phyloP scores from a whole-genome alignment of 1,139 yeast genomes.

The Sugiyamaella grinbergsii region DNA sequence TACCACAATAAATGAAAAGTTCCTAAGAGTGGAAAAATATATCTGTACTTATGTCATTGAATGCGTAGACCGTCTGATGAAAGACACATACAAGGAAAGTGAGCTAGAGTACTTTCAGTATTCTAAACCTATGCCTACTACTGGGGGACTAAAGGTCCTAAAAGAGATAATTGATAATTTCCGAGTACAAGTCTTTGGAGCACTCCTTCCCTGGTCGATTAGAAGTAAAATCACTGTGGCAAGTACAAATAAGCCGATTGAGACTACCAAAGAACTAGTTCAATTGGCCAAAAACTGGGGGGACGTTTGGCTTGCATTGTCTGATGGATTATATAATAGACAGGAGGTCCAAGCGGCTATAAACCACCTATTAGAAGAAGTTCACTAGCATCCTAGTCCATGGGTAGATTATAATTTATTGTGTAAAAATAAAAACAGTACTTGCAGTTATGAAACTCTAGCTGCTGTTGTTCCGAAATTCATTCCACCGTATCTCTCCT shows the following conservation, averaged over 20 bases:
- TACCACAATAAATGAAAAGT: not conserved
- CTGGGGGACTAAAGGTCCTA: constrained; percentile 41
- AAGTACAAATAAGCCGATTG: not conserved
- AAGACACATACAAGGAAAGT: constrained; percentile 60
- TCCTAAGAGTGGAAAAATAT: constrained; percentile 45
- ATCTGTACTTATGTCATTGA: constrained; percentile 49
- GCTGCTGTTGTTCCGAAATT: not conserved
- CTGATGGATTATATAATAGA: constrained; percentile 3
- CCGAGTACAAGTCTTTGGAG: constrained; percentile 59
- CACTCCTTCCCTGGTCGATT: constrained; percentile 8
- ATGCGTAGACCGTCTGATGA: constrained; percentile 57
- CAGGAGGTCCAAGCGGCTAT: not conserved
- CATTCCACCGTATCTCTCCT: constrained; percentile 11
- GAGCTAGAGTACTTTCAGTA: constrained; percentile 32
- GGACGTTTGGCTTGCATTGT: constrained; percentile 3
- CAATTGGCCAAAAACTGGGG: constrained; percentile 5
- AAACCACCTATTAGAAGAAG: not conserved
- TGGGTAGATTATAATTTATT: not conserved
- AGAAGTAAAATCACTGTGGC: constrained; percentile 1
- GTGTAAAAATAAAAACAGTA: not conserved
- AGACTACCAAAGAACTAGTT: not conserved
- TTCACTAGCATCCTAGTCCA: too few species aligned
- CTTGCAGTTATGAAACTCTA: not conserved
- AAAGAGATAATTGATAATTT: constrained; percentile 49
- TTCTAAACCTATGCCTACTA: not conserved